phyloP scores from a whole-genome alignment of 2,329 filamentous ascomycete genomes.

The Orbilia oligospora region DNA sequence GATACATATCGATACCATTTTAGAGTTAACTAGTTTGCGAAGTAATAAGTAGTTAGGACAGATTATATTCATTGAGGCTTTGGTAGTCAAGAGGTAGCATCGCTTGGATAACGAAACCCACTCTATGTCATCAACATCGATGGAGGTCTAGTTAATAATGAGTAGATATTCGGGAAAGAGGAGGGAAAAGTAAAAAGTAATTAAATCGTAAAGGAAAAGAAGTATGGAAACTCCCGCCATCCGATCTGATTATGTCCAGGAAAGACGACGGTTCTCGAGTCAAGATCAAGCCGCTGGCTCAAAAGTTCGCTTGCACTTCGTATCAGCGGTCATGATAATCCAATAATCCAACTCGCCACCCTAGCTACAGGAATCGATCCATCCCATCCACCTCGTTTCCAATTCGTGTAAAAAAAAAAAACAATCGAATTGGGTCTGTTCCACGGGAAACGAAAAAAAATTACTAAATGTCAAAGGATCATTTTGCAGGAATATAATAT shows the following conservation, averaged over 20 bases:
- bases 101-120: background rate
- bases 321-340: slow-evolving; percentile 30
- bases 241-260: slow-evolving; percentile 9
- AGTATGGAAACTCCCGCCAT: slow-evolving; percentile 18
- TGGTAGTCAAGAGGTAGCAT: slow-evolving; percentile 6
- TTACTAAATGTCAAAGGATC: slow-evolving; percentile 10
- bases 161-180: background rate
- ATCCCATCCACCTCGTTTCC: background rate
- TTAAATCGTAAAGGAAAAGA: slow-evolving; percentile 11
- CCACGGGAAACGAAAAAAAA: background rate
- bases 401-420: background rate
- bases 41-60: slow-evolving; percentile 6
- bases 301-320: slow-evolving; percentile 13
- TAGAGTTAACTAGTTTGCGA: too few relatives aligned
- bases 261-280: slow-evolving; percentile 1
- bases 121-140: background rate
- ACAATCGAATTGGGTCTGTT: slow-evolving; percentile 4
- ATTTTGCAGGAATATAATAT: background rate
- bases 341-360: slow-evolving; percentile 12
- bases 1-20: background rate
- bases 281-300: slow-evolving; percentile 9
- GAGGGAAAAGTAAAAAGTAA: background rate
- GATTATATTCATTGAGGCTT: slow-evolving; percentile 21
- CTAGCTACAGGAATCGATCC: slow-evolving; percentile 1
- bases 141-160: background rate